These are phyloP conservation scores for Antrodiella citrinella DNA, from an alignment of 768 basidiomycete species.

Conservation along the genomic window DNA sequence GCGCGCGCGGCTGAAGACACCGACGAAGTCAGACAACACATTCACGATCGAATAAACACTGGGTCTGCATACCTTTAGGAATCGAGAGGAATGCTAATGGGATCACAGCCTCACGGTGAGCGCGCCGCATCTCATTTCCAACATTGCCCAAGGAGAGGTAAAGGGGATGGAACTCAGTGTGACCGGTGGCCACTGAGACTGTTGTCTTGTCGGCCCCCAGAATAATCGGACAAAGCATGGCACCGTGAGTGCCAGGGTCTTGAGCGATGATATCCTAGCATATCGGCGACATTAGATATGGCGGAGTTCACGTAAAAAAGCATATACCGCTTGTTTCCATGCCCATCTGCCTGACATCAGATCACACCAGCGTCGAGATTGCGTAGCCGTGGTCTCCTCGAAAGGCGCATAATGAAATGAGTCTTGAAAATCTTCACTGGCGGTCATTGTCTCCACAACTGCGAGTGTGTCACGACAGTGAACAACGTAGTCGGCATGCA, in stretches of 20 bases:
- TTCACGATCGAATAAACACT: no score
- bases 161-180: slow-evolving; percentile 17
- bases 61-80: slow-evolving; percentile 24
- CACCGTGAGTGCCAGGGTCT: slow-evolving; percentile 4
- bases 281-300: neutral
- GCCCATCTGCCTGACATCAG: slow-evolving; percentile 32
- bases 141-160: slow-evolving; percentile 20
- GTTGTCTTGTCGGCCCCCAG: slow-evolving; percentile 22
- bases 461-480: slow-evolving; percentile 14
- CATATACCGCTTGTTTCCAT: slow-evolving; percentile 25
- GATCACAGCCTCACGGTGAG: slow-evolving; percentile 19
- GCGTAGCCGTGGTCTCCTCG: slow-evolving; percentile 15
- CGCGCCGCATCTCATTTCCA: slow-evolving; percentile 13
- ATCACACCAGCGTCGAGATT: slow-evolving; percentile 19
- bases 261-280: slow-evolving; percentile 7
- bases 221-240: slow-evolving; percentile 13
- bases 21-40: no score
- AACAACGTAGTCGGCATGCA: slow-evolving; percentile 18
- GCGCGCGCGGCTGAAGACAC: no score
- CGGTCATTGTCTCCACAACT: slow-evolving; percentile 18
- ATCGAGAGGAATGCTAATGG: slow-evolving; percentile 22
- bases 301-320: neutral
- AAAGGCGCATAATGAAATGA: slow-evolving; percentile 18
- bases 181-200: slow-evolving; percentile 18
- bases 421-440: slow-evolving; percentile 15